Evolutionary conservation across 495 filamentous ascomycete genomes (phyloP).

Genomic region (Aspergillus avenaceus): DNA sequence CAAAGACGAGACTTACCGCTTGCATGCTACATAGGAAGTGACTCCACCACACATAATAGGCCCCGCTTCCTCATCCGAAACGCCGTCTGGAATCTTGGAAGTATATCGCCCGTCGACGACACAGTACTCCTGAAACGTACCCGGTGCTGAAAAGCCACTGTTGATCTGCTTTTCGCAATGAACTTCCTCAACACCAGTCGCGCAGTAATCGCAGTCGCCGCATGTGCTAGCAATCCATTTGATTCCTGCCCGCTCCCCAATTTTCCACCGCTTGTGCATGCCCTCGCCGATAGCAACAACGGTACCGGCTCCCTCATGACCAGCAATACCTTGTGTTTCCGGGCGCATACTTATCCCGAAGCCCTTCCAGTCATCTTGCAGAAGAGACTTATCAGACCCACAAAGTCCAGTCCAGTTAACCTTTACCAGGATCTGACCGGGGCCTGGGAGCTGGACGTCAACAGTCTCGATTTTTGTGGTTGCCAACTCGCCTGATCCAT

Average conservation of each 20-base stretch:
- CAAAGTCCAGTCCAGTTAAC: slow-evolving; percentile 9
- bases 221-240: slow-evolving; percentile 39
- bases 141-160: slow-evolving; percentile 29
- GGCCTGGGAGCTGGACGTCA: not conserved
- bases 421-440: slow-evolving; percentile 6
- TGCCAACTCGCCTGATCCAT: slow-evolving; percentile 2
- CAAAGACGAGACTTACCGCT: not conserved
- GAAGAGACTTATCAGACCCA: slow-evolving; percentile 7
- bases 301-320: slow-evolving; percentile 35
- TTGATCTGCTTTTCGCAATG: slow-evolving; percentile 33
- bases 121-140: slow-evolving; percentile 37
- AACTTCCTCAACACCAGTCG: slow-evolving; percentile 16
- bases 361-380: slow-evolving; percentile 6
- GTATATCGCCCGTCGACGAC: slow-evolving; percentile 27
- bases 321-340: slow-evolving; percentile 22
- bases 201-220: slow-evolving; percentile 32
- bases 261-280: slow-evolving; percentile 5
- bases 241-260: slow-evolving; percentile 30
- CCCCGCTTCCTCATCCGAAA: slow-evolving; percentile 25
- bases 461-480: slow-evolving; percentile 3
- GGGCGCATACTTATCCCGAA: slow-evolving; percentile 5
- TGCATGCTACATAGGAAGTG: slow-evolving; percentile 13
- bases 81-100: slow-evolving; percentile 22
- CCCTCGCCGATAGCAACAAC: slow-evolving; percentile 24
- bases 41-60: slow-evolving; percentile 35